phyloP scores from a whole-genome alignment of 495 filamentous ascomycete species.

The Neurospora intermedia region DNA sequence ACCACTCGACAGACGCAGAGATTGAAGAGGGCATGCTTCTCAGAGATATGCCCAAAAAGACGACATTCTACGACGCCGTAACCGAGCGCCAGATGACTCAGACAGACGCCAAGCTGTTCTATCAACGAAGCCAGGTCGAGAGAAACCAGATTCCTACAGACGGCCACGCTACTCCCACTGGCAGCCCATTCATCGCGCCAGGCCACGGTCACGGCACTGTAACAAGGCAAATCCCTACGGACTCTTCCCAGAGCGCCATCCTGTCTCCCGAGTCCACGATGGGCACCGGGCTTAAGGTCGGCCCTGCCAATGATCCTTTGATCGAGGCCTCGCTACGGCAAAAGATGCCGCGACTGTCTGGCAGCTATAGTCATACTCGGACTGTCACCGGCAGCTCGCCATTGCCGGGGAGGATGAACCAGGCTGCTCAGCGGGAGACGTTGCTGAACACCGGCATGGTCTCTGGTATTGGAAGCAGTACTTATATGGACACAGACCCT shows the following conservation, averaged over 20 bases:
- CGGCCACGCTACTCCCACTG: constrained; percentile 34
- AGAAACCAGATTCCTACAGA: constrained; percentile 37
- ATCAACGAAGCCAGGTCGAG: constrained; percentile 73
- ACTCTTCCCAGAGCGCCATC: constrained; percentile 7
- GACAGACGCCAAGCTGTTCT: constrained; percentile 87
- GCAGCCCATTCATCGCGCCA: constrained; percentile 39
- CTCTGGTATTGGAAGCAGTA: constrained; percentile 24
- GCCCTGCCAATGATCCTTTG: constrained; percentile 1
- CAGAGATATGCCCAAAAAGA: constrained; percentile 66
- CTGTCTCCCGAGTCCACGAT: constrained; percentile 8
- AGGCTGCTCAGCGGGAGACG: constrained; percentile 18
- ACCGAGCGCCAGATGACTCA: constrained; percentile 85
- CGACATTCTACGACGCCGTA: constrained; percentile 76
- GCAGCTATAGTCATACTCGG: constrained; percentile 11
- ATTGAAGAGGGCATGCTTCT: constrained; percentile 53
- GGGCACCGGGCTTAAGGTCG: constrained; percentile 4
- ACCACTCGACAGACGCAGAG: constrained; percentile 4
- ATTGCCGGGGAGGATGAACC: constrained; percentile 16
- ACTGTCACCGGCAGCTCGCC: constrained; percentile 13
- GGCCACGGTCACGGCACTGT: constrained; percentile 21
- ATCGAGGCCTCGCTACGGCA: neutral
- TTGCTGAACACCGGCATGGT: constrained; percentile 16
- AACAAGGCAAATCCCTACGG: constrained; percentile 8
- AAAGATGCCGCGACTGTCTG: neutral
- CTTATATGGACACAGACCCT: constrained; percentile 48